Evolutionary conservation across 495 filamentous ascomycete genomes (phyloP).

Genomic region (Podospora anserina): DNA sequence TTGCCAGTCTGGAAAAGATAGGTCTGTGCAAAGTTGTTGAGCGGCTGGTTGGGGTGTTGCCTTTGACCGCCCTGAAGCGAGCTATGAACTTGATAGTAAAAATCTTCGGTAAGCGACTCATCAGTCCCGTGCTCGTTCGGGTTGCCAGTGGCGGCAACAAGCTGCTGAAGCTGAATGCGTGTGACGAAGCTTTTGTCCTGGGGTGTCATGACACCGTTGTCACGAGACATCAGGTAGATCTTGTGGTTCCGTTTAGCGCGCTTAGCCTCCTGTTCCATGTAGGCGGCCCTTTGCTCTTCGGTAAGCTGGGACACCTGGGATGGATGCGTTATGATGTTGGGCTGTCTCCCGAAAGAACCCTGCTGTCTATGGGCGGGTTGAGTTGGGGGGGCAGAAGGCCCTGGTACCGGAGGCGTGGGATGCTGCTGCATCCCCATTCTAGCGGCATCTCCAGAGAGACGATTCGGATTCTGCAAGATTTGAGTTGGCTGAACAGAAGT

Average conservation of each 20-base stretch:
- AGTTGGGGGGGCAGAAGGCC: slow-evolving; percentile 14
- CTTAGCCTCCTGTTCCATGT: slow-evolving; percentile 86
- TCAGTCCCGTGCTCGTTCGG: slow-evolving; percentile 75
- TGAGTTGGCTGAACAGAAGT: slow-evolving; percentile 52
- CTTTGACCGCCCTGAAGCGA: slow-evolving; percentile 86
- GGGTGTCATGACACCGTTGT: slow-evolving; percentile 97
- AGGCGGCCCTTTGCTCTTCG: slow-evolving; percentile 74
- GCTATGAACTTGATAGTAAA: slow-evolving; percentile 96
- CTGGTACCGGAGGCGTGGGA: slow-evolving; percentile 21
- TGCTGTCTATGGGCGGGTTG: slow-evolving; percentile 39
- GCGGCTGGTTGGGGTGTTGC: slow-evolving; percentile 82
- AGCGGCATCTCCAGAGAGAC: slow-evolving; percentile 38
- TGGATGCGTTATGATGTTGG: slow-evolving; percentile 58
- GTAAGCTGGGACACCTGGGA: slow-evolving; percentile 73
- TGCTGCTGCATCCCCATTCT: slow-evolving; percentile 31
- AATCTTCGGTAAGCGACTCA: slow-evolving; percentile 80
- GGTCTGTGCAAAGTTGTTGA: slow-evolving; percentile 95
- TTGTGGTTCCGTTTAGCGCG: slow-evolving; percentile 98
- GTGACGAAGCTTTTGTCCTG: slow-evolving; percentile 99
- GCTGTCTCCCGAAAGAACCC: slow-evolving; percentile 37
- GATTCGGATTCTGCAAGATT: slow-evolving; percentile 51
- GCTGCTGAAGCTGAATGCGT: slow-evolving; percentile 92
- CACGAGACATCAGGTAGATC: slow-evolving; percentile 86
- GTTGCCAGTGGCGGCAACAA: slow-evolving; percentile 87
- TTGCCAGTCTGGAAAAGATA: slow-evolving; percentile 92